Base-by-base conservation (phyloP, 257 asterid species). In the Nicotiana knightiana region DNA sequence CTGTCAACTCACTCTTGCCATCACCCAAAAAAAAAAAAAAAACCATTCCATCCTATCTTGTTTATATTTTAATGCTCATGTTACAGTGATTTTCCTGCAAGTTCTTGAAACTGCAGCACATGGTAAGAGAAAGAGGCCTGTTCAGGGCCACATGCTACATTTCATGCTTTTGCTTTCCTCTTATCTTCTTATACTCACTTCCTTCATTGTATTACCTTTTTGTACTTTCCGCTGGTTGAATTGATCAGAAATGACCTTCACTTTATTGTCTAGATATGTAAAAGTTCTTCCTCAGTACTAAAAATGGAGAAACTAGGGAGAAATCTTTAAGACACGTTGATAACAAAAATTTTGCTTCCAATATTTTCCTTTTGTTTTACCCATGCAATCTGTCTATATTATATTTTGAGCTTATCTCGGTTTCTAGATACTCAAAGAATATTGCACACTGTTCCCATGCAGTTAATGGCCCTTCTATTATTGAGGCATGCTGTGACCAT, bases 391-490 rank as follows among this genome's bases (percentile, higher is more conserved):
- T 73, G 17, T 75, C 53, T 26, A 28, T 75, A 10, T 48, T 75
- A 73, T 73, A 73, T 15, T 5, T 75, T 51, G 63, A 48, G 43
- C 6, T 48, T 73, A 48, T 26, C 5, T 75, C 24, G 35, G 8
- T 73, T 75, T 51, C 79, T 48, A 28, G 79, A 75, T 75, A 48
- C 28, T 13, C 28, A 48, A 8, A 75, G 67, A 81, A 79, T 53
- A 21, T 11, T 32, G 51, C 57, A 65, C 35, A 2, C 26, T 35
- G 37, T 58, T 81, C 55, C 73, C 46, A 79, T 75, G 68, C 88
- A 89, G 92, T 79, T 89, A 76, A 84, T 89, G 88, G 90, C 90
- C 73, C 90, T 89, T 81, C 85, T 89, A 65, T 88, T 89, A 76
- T 79, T 89, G 85, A 89, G 90, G 85, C 89, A 89, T 65, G 89